Evolutionary conservation across 768 basidiomycete genomes (phyloP).

Genomic region (Suillus americanus): DNA sequence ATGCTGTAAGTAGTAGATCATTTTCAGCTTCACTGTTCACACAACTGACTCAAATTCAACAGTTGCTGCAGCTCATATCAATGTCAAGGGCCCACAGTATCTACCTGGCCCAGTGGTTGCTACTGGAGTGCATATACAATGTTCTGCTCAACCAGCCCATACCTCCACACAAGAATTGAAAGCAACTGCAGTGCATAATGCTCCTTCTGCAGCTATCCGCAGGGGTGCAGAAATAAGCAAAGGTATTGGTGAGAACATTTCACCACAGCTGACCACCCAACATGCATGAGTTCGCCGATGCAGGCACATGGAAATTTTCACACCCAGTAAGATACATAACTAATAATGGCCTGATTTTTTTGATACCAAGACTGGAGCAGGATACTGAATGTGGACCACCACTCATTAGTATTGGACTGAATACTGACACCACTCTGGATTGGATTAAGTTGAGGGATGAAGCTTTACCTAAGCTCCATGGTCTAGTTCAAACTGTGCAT

Average conservation of each 20-base stretch:
- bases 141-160: background rate
- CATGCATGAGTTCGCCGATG: background rate
- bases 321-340: no score
- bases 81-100: slow-evolving; percentile 3
- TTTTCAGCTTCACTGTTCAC: background rate
- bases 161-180: background rate
- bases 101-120: background rate
- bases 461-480: background rate
- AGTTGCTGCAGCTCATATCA: background rate
- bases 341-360: no score
- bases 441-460: slow-evolving; percentile 6
- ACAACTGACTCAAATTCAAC: background rate
- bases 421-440: slow-evolving; percentile 9
- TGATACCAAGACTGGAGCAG: no score
- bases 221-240: background rate
- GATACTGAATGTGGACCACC: background rate
- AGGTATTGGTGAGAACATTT: background rate
- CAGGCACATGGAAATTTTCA: background rate
- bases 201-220: background rate
- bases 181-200: background rate
- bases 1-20: background rate
- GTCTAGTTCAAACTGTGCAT: background rate
- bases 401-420: slow-evolving; percentile 11
- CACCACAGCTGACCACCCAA: background rate
- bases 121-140: background rate